These are phyloP conservation scores for Coemansia biformis DNA, from an alignment of 192 early-diverging fungal genomes.

Conservation along the genomic window DNA sequence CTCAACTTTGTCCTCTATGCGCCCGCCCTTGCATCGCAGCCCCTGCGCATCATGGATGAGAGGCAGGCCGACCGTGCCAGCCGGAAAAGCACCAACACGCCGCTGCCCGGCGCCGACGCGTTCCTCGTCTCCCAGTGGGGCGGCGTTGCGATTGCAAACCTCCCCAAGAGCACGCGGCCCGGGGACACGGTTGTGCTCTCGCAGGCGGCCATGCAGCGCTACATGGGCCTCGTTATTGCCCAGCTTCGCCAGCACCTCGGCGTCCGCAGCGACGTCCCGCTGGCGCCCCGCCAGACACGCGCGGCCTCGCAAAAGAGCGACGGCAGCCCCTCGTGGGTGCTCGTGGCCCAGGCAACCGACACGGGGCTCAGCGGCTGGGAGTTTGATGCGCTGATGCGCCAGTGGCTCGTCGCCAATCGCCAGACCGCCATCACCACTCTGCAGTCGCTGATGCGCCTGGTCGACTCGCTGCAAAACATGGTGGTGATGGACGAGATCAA, in stretches of 20 bases:
- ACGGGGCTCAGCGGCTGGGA: constrained; percentile 80
- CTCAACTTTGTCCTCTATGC: constrained; percentile 91
- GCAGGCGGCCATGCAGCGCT: constrained; percentile 55
- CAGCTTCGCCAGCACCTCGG: constrained; percentile 85
- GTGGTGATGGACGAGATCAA: constrained; percentile 86
- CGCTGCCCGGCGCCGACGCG: constrained; percentile 55
- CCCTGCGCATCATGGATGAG: constrained; percentile 61
- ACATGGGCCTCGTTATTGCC: constrained; percentile 74
- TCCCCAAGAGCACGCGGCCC: constrained; percentile 4
- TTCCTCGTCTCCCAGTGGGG: constrained; percentile 96
- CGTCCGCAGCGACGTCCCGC: constrained; percentile 53
- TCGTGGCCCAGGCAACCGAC: constrained; percentile 39
- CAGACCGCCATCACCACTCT: constrained; percentile 71
- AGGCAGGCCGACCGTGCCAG: constrained; percentile 13
- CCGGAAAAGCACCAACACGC: not conserved
- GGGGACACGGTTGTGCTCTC: constrained; percentile 24
- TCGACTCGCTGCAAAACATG: constrained; percentile 82
- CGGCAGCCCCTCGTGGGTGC: constrained; percentile 10
- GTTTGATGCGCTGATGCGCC: constrained; percentile 67
- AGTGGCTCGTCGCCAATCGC: constrained; percentile 66
- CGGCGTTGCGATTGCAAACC: constrained; percentile 69
- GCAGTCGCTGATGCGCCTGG: constrained; percentile 70
- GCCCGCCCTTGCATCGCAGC: constrained; percentile 60
- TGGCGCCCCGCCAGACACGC: not conserved
- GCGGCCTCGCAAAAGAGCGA: not conserved